Percentiles rank a stretch among this genome's conserved stretches.
Conservation (phyloP, 2,329 filamentous ascomycete genomes). For the Raffaelea arxii region DNA sequence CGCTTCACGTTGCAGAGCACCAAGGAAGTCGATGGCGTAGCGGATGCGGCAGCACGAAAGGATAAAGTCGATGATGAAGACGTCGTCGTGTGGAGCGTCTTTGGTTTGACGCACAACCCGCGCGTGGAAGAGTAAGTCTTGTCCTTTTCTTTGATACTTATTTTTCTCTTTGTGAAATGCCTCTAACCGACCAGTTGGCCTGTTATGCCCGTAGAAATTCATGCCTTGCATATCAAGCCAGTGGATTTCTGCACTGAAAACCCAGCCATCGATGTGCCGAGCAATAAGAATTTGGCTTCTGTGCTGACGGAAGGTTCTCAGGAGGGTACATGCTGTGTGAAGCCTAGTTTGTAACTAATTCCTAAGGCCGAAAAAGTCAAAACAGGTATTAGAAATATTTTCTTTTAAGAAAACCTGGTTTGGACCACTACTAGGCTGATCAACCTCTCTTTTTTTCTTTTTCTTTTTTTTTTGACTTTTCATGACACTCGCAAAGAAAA, state of each 20-base stretch:
- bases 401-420: too few species aligned
- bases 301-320: not conserved
- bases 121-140: conserved; percentile 46
- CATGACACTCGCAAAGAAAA: too few species aligned
- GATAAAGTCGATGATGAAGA: conserved; percentile 23
- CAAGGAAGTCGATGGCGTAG: conserved; percentile 25
- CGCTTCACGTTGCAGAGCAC: conserved; percentile 36
- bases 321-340: not conserved
- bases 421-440: too few species aligned
- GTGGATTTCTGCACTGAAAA: conserved; percentile 44
- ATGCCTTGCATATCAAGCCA: conserved; percentile 38
- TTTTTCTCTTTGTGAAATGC: not conserved
- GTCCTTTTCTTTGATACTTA: not conserved
- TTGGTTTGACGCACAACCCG: conserved; percentile 55
- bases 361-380: too few species aligned
- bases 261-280: conserved; percentile 36
- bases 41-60: conserved; percentile 25
- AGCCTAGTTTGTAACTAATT: too few species aligned
- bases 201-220: conserved; percentile 39
- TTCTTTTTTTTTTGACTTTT: too few species aligned
- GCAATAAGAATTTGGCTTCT: not conserved
- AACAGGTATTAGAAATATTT: too few species aligned
- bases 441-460: too few species aligned
- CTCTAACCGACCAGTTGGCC: not conserved
- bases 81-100: conserved; percentile 49